Conservation (phyloP, 2,329 filamentous ascomycete species). For the Colletotrichum abscissum region DNA sequence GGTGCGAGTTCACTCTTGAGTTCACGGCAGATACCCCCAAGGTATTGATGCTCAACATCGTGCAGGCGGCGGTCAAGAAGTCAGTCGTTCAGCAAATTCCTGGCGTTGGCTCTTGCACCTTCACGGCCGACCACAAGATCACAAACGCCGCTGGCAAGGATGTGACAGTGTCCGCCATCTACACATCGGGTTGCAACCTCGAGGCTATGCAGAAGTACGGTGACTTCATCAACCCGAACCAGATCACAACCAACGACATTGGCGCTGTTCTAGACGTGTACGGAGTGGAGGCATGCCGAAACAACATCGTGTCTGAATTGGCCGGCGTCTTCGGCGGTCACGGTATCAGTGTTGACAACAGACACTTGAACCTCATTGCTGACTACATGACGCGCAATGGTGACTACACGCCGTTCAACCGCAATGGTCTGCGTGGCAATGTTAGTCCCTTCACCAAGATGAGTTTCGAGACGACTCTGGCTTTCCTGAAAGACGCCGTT, state of each 20-base stretch:
- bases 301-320: constrained; percentile 88
- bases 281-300: constrained; percentile 92
- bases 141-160: constrained; percentile 61
- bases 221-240: constrained; percentile 86
- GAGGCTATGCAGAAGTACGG: constrained; percentile 90
- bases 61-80: constrained; percentile 82
- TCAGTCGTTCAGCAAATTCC: constrained; percentile 89
- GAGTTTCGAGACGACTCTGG: constrained; percentile 98
- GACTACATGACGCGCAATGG: constrained; percentile 98
- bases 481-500: constrained; percentile 92
- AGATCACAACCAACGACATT: constrained; percentile 92
- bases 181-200: constrained; percentile 89
- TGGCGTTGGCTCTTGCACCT: constrained; percentile 78
- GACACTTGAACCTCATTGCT: constrained; percentile 94
- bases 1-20: constrained; percentile 85
- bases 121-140: constrained; percentile 69
- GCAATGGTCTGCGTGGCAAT: constrained; percentile 86
- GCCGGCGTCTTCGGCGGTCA: constrained; percentile 87
- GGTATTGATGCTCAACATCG: constrained; percentile 90
- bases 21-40: constrained; percentile 87
- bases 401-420: constrained; percentile 90
- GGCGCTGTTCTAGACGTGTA: constrained; percentile 85
- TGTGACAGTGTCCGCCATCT: constrained; percentile 67
- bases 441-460: constrained; percentile 97
- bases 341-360: constrained; percentile 90